phyloP scores from a whole-genome alignment of 345 rosid species.

The Gossypium rotundifolium region DNA sequence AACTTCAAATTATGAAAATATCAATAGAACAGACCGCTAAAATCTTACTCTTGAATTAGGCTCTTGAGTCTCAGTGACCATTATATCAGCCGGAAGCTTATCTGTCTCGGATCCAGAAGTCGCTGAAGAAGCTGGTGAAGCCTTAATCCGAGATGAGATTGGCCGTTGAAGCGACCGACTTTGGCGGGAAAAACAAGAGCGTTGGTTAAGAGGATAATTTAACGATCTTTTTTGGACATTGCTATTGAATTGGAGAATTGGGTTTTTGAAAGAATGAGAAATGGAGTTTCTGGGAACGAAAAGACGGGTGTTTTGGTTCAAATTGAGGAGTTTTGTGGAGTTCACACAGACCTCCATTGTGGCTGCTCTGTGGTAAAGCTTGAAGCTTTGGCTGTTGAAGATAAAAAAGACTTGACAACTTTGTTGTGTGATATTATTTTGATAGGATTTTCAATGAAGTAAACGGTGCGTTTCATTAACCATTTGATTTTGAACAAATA shows the following conservation, averaged over 20 bases:
- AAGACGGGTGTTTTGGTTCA: constrained; percentile 2
- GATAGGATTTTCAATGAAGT: neutral
- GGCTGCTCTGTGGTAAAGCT: constrained; percentile 1
- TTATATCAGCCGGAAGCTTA: constrained; percentile 63
- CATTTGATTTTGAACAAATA: no score
- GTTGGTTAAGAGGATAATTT: constrained; percentile 14
- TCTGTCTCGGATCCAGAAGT: constrained; percentile 38
- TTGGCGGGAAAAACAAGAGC: constrained; percentile 34
- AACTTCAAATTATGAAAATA: neutral
- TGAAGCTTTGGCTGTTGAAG: constrained; percentile 18
- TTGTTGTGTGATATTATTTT: neutral
- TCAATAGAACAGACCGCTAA: neutral
- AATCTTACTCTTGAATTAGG: constrained; percentile 65
- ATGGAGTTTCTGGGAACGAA: constrained; percentile 11
- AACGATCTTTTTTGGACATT: constrained; percentile 13
- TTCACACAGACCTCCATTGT: constrained; percentile 65
- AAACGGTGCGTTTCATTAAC: constrained; percentile 12
- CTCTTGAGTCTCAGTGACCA: constrained; percentile 47
- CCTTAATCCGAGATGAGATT: constrained; percentile 6
- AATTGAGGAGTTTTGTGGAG: constrained; percentile 24
- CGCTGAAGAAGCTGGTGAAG: constrained; percentile 33
- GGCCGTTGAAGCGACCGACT: constrained; percentile 19
- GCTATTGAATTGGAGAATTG: constrained; percentile 23
- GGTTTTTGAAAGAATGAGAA: constrained; percentile 20
- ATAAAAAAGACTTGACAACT: constrained; percentile 5